Evolutionary conservation across 2,329 filamentous ascomycete genomes (phyloP).

Genomic region (Cladosporium cucumerinum): DNA sequence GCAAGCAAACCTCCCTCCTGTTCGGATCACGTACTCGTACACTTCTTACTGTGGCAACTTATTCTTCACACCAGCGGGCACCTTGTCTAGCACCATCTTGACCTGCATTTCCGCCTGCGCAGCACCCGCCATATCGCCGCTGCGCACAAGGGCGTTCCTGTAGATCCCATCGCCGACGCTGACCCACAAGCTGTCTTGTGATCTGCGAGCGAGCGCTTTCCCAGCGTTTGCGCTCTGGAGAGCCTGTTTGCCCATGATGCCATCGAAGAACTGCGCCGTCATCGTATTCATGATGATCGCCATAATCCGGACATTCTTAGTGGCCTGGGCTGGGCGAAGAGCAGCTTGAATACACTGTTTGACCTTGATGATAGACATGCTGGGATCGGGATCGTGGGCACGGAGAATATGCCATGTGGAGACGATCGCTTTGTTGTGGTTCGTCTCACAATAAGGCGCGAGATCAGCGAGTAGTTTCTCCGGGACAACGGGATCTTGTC

Average conservation of each 20-base stretch:
- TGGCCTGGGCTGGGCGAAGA: constrained; percentile 64
- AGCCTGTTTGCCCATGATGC: constrained; percentile 65
- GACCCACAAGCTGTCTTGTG: constrained; percentile 37
- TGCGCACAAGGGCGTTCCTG: constrained; percentile 68
- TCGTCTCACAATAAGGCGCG: constrained; percentile 63
- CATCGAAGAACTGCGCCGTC: constrained; percentile 76
- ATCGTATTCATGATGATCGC: constrained; percentile 82
- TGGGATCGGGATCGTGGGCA: constrained; percentile 59
- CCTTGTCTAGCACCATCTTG: constrained; percentile 20
- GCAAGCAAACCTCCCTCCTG: background rate
- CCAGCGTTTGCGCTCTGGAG: constrained; percentile 48
- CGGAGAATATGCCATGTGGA: constrained; percentile 74
- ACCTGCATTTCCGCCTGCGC: constrained; percentile 23
- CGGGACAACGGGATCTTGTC: constrained; percentile 45
- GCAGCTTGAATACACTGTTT: constrained; percentile 76
- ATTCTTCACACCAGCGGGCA: constrained; percentile 21
- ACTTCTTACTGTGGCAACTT: background rate
- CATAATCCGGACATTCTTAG: constrained; percentile 75
- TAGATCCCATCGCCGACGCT: constrained; percentile 75
- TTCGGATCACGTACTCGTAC: background rate
- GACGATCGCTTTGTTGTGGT: constrained; percentile 70
- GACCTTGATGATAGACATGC: constrained; percentile 67
- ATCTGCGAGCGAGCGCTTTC: constrained; percentile 56
- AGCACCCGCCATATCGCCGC: constrained; percentile 49
- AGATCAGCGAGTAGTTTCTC: constrained; percentile 62